Base-by-base conservation (phyloP, 2,329 filamentous ascomycete genomes). In the Gnomoniopsis sp. region DNA sequence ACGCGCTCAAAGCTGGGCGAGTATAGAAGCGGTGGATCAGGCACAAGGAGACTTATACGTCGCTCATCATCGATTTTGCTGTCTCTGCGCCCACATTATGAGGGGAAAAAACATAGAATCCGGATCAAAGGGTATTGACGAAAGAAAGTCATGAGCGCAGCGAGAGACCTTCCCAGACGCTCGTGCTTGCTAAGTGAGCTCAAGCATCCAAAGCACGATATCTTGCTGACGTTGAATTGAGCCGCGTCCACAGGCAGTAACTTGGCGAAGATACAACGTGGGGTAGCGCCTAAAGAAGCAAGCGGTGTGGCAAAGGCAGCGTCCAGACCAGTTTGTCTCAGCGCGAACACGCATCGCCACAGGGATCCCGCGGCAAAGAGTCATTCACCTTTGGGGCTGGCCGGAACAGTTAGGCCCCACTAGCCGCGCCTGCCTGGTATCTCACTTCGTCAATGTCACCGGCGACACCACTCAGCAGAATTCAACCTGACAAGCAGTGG, bases 11-110 rank as follows among this genome's bases (percentile, higher is more conserved):
- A 51, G 49, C 41, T 47, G 53, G 49, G 34, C 50, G 60, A 36
- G 33, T 51, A 57, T 30, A 53, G 47, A 46, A 36, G 50, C 53
- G 30, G 49, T 47, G 33, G 43, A 30, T 55, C 56, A 55, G n/a
- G 47, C 33, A 50, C 41, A 53, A n/a, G 41, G 22, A 43, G 44
- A 47, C 10, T 17, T 19, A n/a, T 19, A 34, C n/a, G 53, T 38
- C 46, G 7, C 12, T 49, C 53, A 56, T 56, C 49, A 11, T 50
- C 19, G 47, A 23, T 50, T 34, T 22, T 21, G 8, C n/a, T 56
- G 47, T 50, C 21, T 36, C 41, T 19, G n/a, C 22, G 3, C 10
- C n/a, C 36, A 41, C 26, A 21, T 30, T 23, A 17, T 36, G 33
- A 21, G n/a, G 23, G 26, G 21, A 23, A 34, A 49, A 21, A 23